These are phyloP conservation scores for Paspalum notatum DNA, from an alignment of 176 grass and related monocot genomes.

Conservation along the genomic window DNA sequence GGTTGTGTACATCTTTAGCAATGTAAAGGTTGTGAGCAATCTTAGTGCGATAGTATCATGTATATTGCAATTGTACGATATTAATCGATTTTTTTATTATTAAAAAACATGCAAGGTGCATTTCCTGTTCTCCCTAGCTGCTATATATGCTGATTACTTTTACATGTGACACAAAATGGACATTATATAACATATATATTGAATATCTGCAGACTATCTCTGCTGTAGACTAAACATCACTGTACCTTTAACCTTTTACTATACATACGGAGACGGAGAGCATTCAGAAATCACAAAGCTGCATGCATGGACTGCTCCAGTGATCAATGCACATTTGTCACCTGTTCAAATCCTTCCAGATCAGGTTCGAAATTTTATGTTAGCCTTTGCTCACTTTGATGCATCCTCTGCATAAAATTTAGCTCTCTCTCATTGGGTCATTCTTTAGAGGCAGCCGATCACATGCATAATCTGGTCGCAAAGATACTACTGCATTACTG, in stretches of 20 bases:
- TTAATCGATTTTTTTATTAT: background rate
- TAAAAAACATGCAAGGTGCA: background rate
- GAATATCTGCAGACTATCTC: conserved; percentile 13
- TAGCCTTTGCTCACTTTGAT: conserved; percentile 59
- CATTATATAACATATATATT: conserved; percentile 1
- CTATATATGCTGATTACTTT: background rate
- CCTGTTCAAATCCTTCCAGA: conserved; percentile 47
- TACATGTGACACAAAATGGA: background rate
- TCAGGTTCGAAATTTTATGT: conserved; percentile 51
- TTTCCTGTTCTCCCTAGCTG: background rate
- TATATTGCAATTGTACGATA: background rate
- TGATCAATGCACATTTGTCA: conserved; percentile 41
- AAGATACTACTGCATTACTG: conserved; percentile 38
- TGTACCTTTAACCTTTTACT: conserved; percentile 2
- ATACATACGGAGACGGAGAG: background rate
- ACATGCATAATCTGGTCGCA: conserved; percentile 40
- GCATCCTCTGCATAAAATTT: conserved; percentile 37
- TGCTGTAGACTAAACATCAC: background rate
- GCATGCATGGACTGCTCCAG: conserved; percentile 16
- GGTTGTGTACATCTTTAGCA: too few species aligned
- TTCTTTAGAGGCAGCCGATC: conserved; percentile 60
- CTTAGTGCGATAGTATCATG: too few species aligned
- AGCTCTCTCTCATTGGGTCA: conserved; percentile 24
- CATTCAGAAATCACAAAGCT: conserved; percentile 5
- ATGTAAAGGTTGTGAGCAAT: too few species aligned